Evolutionary conservation across 2,329 filamentous ascomycete species (phyloP).

Genomic region (Didymella pomorum): DNA sequence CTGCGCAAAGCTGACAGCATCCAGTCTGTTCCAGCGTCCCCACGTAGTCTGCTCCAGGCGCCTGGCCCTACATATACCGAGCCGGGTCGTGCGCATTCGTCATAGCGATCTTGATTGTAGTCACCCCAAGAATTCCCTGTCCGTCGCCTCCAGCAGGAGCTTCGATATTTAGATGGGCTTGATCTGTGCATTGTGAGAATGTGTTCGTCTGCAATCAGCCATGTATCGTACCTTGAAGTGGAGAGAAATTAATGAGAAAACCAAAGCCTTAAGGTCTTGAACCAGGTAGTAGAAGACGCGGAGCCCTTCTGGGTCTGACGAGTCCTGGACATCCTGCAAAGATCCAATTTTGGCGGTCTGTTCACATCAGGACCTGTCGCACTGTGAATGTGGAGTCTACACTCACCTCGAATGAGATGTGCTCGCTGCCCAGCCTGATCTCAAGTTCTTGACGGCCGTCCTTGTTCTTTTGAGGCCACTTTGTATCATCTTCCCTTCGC

Average conservation of each 20-base stretch:
- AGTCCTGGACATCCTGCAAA: conserved; percentile 94
- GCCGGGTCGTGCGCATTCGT: conserved; percentile 15
- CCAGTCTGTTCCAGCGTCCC: background rate
- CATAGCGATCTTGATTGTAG: conserved; percentile 10
- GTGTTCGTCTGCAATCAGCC: background rate
- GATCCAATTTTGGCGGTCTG: conserved; percentile 99
- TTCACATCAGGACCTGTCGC: conserved; percentile 30
- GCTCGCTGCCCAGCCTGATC: conserved; percentile 90
- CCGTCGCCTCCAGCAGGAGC: conserved; percentile 2
- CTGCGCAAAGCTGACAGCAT: conserved; percentile 5
- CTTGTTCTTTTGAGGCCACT: conserved; percentile 99
- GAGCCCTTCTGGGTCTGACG: conserved; percentile 91
- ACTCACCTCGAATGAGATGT: conserved; percentile 94
- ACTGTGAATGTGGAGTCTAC: background rate
- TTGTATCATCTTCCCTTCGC: conserved; percentile 90
- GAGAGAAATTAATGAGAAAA: conserved; percentile 94
- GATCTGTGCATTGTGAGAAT: conserved; percentile 58
- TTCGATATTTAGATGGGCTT: conserved; percentile 68
- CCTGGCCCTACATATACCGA: conserved; percentile 7
- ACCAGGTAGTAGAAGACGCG: conserved; percentile 99
- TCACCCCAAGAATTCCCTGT: conserved; percentile 24
- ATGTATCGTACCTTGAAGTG: conserved; percentile 82
- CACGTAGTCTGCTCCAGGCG: conserved; percentile 15
- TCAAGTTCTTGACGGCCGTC: conserved; percentile 96
- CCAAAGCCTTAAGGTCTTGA: conserved; percentile 93